These are phyloP conservation scores for Vinca major DNA, from an alignment of 305 asterid species.

Conservation along the genomic window DNA sequence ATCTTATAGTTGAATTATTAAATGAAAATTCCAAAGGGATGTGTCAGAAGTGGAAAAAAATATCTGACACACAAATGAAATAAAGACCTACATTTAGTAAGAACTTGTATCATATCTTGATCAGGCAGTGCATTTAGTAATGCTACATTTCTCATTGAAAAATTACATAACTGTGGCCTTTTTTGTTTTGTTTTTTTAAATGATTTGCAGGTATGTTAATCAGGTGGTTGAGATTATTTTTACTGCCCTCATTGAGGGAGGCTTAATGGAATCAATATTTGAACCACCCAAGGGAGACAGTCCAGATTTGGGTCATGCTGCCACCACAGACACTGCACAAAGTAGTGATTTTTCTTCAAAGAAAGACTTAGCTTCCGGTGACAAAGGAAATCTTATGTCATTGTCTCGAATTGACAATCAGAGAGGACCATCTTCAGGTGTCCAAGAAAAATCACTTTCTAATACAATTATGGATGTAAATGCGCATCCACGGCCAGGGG, in stretches of 20 bases:
- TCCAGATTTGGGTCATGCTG: conserved; percentile 30
- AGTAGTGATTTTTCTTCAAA: conserved; percentile 33
- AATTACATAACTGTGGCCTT: background rate
- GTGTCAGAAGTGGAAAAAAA: background rate
- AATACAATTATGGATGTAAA: conserved; percentile 35
- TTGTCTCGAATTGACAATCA: conserved; percentile 33
- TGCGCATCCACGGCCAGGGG: conserved; percentile 46
- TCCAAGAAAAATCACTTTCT: conserved; percentile 25
- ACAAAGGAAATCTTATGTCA: conserved; percentile 31
- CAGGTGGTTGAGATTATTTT: conserved; percentile 78
- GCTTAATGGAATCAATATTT: conserved; percentile 29
- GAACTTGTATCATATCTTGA: background rate
- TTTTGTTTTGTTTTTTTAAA: too few relatives aligned
- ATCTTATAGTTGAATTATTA: background rate
- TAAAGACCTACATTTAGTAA: background rate
- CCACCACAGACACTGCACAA: conserved; percentile 32
- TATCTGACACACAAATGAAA: background rate
- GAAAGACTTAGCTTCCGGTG: conserved; percentile 25
- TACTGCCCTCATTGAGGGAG: conserved; percentile 52
- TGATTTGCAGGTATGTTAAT: conserved; percentile 63
- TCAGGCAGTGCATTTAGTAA: background rate
- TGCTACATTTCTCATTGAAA: conserved; percentile 11
- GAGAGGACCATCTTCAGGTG: conserved; percentile 27
- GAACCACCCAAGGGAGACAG: conserved; percentile 34
- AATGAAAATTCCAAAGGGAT: background rate